Percentiles rank a stretch among this genome's conserved stretches.
phyloP scores from a whole-genome alignment of 441 rosid species.

The Populus hybrid region DNA sequence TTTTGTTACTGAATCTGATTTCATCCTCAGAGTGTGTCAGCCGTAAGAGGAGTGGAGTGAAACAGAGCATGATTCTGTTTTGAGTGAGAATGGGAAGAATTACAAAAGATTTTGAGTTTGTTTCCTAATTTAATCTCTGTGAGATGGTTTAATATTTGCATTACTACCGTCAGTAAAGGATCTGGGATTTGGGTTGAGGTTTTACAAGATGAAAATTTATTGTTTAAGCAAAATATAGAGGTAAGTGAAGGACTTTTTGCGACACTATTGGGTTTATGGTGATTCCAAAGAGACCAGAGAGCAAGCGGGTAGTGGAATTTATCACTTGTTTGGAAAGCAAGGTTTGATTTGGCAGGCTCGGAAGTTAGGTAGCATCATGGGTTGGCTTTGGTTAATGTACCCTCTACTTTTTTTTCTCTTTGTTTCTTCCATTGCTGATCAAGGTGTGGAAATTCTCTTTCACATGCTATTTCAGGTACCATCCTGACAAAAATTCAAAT shows the following conservation, averaged over 20 bases:
- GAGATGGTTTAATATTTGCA: not conserved
- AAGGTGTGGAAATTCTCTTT: not conserved
- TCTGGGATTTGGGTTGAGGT: not conserved
- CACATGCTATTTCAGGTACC: constrained; percentile 59
- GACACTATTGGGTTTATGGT: too few species aligned
- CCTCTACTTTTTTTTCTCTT: not conserved
- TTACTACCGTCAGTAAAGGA: not conserved
- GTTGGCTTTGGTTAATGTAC: not conserved
- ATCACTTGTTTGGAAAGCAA: too few species aligned
- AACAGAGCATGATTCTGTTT: not conserved
- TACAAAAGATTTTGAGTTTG: not conserved
- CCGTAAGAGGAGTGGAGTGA: not conserved
- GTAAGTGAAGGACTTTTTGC: too few species aligned
- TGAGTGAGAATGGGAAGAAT: not conserved
- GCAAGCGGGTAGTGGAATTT: not conserved
- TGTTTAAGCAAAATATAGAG: too few species aligned
- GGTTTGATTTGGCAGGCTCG: too few species aligned
- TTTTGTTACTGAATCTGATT: not conserved
- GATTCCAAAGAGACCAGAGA: not conserved
- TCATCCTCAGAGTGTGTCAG: not conserved
- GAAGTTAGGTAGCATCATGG: too few species aligned
- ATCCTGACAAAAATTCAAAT: constrained; percentile 95
- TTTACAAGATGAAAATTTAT: too few species aligned
- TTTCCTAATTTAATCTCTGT: not conserved
- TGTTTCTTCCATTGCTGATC: not conserved